phyloP scores from a whole-genome alignment of 75 land plant species.

The Azolla pinnata region DNA sequence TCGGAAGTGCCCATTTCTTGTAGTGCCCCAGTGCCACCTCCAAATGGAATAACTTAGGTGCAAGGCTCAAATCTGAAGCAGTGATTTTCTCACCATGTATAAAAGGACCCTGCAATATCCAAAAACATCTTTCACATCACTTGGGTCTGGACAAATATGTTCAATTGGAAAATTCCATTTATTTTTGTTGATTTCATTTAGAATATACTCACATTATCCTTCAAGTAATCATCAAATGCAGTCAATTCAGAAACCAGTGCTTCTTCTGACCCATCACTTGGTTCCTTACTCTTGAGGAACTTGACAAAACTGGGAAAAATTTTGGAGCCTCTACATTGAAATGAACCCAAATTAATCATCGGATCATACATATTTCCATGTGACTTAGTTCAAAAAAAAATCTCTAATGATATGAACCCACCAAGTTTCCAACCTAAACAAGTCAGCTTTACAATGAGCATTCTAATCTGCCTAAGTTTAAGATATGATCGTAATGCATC shows the following conservation, averaged over 20 bases:
- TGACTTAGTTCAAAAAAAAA: no score
- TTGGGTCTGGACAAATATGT: not conserved
- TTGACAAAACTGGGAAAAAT: constrained; percentile 53
- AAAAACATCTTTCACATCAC: not conserved
- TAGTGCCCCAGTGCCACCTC: constrained; percentile 62
- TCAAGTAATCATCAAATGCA: constrained; percentile 72
- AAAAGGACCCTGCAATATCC: constrained; percentile 47
- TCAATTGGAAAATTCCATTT: not conserved
- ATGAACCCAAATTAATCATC: no score
- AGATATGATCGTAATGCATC: no score
- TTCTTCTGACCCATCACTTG: constrained; percentile 69
- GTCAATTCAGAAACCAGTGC: constrained; percentile 54
- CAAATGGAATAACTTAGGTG: constrained; percentile 77
- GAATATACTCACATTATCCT: constrained; percentile 41
- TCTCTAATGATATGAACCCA: no score
- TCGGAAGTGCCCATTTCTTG: constrained; percentile 71
- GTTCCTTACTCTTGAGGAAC: constrained; percentile 80
- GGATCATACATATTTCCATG: no score
- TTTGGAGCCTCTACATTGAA: constrained; percentile 54
- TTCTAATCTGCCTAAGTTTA: no score
- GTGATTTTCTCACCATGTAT: constrained; percentile 50
- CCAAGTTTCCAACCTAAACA: no score
- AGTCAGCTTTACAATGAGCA: no score
- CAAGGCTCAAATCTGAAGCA: constrained; percentile 77
- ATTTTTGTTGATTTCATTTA: not conserved